Base-by-base conservation (phyloP, 1,139 yeast genomes). In the Candida sp. region DNA sequence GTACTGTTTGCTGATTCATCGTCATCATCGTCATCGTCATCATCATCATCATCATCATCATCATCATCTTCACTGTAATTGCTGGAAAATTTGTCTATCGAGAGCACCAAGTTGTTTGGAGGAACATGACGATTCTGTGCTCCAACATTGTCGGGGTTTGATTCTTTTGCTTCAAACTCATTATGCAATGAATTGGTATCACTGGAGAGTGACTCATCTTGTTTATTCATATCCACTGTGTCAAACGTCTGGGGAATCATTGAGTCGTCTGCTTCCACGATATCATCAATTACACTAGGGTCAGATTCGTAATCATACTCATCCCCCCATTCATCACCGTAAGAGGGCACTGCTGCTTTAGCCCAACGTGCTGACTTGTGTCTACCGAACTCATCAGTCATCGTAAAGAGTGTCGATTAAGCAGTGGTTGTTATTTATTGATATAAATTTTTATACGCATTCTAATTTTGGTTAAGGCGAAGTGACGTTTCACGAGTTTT, bases 351-450 rank as follows among this genome's bases (percentile, higher is more conserved):
- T 1, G 79, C 65, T 2, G 82, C 82, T 49, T 77, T 77, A 2
- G 70, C 81, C 86, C 86, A 81, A 42, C 87, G 65, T n/a, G 81
- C 72, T n/a, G 84, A 79, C 50, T 75, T 75, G 55, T 77, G 79
- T 57, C 86, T 74, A 29, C 66, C 80, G 43, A 81, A 73, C 42
- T 73, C 63, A 44, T 73, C 79, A 5, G 68, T 49, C 76, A 69
- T 71, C 11, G 29, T 36, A n/a, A 35, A 9, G 29, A 25, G 11
- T 25, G 29, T 25, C 2, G 29, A 25, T 25, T 11, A 25, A 7
- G 11, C 7, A 25, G 9, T 12, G 3, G 11, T 11, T n/a, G 19
- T 32, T 32, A 11, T 32, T 32, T 11, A 6, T 32, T 11, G 19
- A n/a, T 32, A 11, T 25, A 25, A 25, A 25, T 8, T 32, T 32